Evolutionary conservation across 805 yeast species (phyloP), one percentile per base, ranked within the genome.

Genomic region (Danielia reshetovae): DNA sequence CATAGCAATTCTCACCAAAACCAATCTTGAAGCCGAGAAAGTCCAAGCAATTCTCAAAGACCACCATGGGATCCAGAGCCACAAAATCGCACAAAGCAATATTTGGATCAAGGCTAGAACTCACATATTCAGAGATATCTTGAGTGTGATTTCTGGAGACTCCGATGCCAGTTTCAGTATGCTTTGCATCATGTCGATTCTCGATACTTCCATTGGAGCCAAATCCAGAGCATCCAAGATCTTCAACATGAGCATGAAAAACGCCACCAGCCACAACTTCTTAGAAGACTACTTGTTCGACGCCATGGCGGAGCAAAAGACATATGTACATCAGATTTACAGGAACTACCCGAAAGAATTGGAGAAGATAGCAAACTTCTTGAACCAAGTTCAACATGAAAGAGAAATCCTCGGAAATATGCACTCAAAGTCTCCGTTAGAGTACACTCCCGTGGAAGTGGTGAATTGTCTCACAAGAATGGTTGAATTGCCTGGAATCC

Each of bases 161-260:
- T 35, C 56, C 3, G 62, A 63, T 7, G 41, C 61, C 15, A 65
- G 60, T 25, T 53, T 66, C 35, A 52, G 60, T 7, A 43, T 65
- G 13, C 32, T 66, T 31, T 48, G 59, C 35, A 28, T 57, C 5
- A 30, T 66, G 6, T 32, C 53, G 21, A 34, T 43, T 6, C 22
- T 65, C 10, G 71, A 64, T 36, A 32, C 39, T 10, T 42, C 39
- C 13, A 24, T 37, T 6, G 61, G 60, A 2, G 37, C 53, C 8
- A 46, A 47, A 14, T 12, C 35, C 2, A 38, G 70, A 16, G 45
- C 59, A 2, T 35, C 60, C 4, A 57, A 58, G 30, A 34, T 62
- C 16, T 62, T 64, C 37, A 51, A 52, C 18, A 30, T 41, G 19
- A 52, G 48, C 21, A 32, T 25, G 19, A 24, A 15, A 8, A 28